These are phyloP conservation scores for Candida tammaniensis DNA, from an alignment of 805 yeast species.

Conservation along the genomic window DNA sequence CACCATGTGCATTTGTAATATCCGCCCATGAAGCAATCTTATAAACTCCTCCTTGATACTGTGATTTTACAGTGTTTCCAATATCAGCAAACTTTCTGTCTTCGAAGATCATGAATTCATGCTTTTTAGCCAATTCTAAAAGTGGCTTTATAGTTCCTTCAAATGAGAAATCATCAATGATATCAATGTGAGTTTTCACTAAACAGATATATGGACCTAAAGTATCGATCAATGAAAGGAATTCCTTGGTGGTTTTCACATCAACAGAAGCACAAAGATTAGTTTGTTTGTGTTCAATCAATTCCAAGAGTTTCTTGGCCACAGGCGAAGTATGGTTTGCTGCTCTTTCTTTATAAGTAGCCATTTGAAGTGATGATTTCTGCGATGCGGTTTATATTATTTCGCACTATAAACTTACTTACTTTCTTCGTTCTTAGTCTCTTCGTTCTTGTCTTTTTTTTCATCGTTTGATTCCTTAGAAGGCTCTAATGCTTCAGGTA, in stretches of 20 bases:
- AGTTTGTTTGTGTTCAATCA: constrained; percentile 78
- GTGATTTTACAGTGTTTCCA: constrained; percentile 94
- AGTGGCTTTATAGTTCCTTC: constrained; percentile 79
- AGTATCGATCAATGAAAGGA: constrained; percentile 66
- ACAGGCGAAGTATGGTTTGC: constrained; percentile 69
- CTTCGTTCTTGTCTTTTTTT: constrained; percentile 2
- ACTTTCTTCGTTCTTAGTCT: neutral
- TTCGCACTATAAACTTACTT: neutral
- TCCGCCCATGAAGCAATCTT: constrained; percentile 93
- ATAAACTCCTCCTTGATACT: constrained; percentile 86
- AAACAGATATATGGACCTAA: constrained; percentile 91
- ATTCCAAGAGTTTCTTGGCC: constrained; percentile 66
- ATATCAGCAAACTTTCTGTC: constrained; percentile 98
- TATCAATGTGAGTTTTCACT: constrained; percentile 93
- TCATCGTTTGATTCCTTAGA: neutral
- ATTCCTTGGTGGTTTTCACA: constrained; percentile 75
- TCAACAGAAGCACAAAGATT: constrained; percentile 95
- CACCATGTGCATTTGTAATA: constrained; percentile 96
- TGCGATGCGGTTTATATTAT: neutral
- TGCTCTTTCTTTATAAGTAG: constrained; percentile 68
- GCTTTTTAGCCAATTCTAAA: constrained; percentile 68
- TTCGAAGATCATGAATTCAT: constrained; percentile 89
- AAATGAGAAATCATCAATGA: constrained; percentile 81
- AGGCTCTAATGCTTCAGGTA: neutral
- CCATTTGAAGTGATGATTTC: constrained; percentile 3